phyloP scores from a whole-genome alignment of 495 filamentous ascomycete genomes.

The Entonaema liquescens region DNA sequence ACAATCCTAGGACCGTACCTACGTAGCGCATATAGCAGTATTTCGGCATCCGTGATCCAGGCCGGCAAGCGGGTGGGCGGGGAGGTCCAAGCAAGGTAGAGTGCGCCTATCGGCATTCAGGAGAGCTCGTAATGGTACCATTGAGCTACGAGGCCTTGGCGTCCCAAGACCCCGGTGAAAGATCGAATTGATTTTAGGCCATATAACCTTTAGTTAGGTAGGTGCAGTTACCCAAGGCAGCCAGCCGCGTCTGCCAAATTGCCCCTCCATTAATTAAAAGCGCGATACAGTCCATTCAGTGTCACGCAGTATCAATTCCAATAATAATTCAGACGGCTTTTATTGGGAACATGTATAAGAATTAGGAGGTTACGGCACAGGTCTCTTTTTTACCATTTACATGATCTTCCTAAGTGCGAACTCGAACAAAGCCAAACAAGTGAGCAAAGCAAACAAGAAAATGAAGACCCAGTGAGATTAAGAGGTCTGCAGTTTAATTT shows the following conservation, averaged over 20 bases:
- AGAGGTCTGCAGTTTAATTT: too few species aligned
- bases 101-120: background rate
- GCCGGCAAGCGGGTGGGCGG: background rate
- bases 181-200: background rate
- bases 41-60: too few species aligned
- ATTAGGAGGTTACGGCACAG: background rate
- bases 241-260: background rate
- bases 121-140: background rate
- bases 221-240: background rate
- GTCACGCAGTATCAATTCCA: background rate
- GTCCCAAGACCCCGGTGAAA: too few species aligned
- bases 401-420: background rate
- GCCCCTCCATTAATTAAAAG: background rate
- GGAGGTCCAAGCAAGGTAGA: background rate
- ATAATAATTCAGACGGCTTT: background rate
- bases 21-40: too few species aligned
- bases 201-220: background rate
- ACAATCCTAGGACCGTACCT: too few species aligned
- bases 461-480: background rate
- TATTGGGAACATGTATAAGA: background rate
- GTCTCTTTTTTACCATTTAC: background rate
- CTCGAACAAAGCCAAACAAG: background rate
- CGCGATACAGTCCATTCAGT: background rate
- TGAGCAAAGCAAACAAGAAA: background rate
- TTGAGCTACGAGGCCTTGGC: background rate